phyloP scores from a whole-genome alignment of 257 asterid species.

The Plantago ovata region DNA sequence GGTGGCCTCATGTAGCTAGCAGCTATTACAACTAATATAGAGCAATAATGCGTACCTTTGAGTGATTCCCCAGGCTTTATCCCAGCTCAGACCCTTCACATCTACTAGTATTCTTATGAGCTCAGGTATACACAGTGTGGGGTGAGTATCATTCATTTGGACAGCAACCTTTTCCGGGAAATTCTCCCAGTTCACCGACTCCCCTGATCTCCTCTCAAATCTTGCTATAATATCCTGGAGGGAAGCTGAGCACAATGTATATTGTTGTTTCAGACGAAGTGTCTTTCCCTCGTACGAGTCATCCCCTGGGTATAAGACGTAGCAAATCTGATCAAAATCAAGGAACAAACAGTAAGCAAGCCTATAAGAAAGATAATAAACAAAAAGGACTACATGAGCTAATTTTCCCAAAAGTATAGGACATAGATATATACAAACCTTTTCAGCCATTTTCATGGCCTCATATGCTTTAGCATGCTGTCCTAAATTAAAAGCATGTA shows the following conservation, averaged over 20 bases:
- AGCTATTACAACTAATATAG: neutral
- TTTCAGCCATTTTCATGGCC: conserved; percentile 58
- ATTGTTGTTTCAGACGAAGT: conserved; percentile 63
- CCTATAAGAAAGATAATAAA: neutral
- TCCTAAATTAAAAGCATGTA: conserved; percentile 50
- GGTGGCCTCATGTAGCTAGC: neutral
- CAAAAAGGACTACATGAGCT: neutral
- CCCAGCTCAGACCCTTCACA: conserved; percentile 58
- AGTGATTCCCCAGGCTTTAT: conserved; percentile 58
- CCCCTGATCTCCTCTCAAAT: conserved; percentile 53
- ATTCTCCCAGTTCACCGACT: conserved; percentile 38
- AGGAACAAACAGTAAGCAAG: neutral
- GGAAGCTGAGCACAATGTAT: conserved; percentile 64
- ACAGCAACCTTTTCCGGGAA: conserved; percentile 62
- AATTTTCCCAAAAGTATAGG: too few species aligned
- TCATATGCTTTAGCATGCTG: conserved; percentile 58
- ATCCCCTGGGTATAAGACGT: conserved; percentile 63
- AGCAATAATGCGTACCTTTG: conserved; percentile 29
- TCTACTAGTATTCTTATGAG: conserved; percentile 52
- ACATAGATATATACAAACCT: conserved; percentile 23
- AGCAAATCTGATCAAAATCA: conserved; percentile 43
- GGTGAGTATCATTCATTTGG: conserved; percentile 70
- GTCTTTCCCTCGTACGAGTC: conserved; percentile 58
- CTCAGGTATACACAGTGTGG: conserved; percentile 66
- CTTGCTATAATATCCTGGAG: conserved; percentile 59